phyloP scores from a whole-genome alignment of 176 grass and related monocot genomes.

The Lolium rigidum region DNA sequence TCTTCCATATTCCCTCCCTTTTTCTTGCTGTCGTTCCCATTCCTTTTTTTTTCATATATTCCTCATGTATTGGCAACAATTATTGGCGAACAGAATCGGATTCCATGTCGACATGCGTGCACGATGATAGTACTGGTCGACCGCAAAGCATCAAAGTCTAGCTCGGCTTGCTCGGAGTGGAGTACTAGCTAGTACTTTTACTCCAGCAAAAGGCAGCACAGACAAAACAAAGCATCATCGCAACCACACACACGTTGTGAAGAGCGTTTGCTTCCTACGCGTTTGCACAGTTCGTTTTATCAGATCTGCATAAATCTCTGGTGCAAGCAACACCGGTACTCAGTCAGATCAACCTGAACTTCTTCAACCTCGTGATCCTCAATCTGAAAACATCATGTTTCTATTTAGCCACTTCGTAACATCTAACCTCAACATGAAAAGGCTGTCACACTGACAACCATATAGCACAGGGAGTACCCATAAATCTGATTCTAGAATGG shows the following conservation, averaged over 20 bases:
- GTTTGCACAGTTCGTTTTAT: background rate
- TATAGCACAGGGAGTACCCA: background rate
- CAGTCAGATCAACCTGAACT: background rate
- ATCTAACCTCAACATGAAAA: background rate
- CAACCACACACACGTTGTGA: background rate
- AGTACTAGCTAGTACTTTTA: background rate
- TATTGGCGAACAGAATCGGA: background rate
- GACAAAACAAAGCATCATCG: background rate
- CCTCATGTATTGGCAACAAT: background rate
- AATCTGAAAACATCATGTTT: background rate
- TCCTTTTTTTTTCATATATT: background rate
- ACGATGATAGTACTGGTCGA: background rate
- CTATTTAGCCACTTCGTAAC: background rate
- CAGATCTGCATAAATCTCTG: background rate
- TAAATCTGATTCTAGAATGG: background rate
- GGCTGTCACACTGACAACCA: too few species aligned
- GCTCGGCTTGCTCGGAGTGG: background rate
- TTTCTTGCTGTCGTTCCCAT: background rate
- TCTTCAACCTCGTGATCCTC: background rate
- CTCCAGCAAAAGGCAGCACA: background rate
- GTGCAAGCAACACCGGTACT: background rate
- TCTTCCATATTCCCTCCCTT: background rate
- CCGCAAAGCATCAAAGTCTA: background rate
- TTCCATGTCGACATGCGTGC: slow-evolving; percentile 26
- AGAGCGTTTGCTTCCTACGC: background rate